These are phyloP conservation scores for Colletotrichum echinochloae DNA, from an alignment of 2,329 filamentous ascomycete species.

Conservation along the genomic window DNA sequence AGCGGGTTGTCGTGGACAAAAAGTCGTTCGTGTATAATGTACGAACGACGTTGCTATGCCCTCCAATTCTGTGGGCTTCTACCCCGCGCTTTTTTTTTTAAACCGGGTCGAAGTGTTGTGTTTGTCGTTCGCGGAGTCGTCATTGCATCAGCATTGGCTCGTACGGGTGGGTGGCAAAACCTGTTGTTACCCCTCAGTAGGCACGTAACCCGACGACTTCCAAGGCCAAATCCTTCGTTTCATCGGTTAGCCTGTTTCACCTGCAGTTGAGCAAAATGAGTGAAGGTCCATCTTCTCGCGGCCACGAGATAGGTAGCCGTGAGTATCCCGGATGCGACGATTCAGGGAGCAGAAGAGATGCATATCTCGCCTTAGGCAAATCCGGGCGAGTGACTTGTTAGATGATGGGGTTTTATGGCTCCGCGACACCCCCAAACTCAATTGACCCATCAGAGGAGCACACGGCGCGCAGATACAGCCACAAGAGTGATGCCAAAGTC, in stretches of 20 bases:
- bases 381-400: conserved; percentile 9
- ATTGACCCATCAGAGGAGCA: conserved; percentile 1
- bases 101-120: conserved; percentile 13
- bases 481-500: conserved; percentile 6
- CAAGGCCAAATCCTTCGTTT: conserved; percentile 22
- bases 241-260: conserved; percentile 32
- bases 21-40: conserved; percentile 17
- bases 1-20: conserved; percentile 11
- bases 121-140: conserved; percentile 17
- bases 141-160: conserved; percentile 25
- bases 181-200: conserved; percentile 24
- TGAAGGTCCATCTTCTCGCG: conserved; percentile 12
- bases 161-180: conserved; percentile 18
- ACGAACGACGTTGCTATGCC: conserved; percentile 29
- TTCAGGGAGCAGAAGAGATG: background rate
- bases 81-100: conserved; percentile 25
- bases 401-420: conserved; percentile 24
- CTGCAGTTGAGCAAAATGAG: conserved; percentile 18
- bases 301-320: conserved; percentile 9
- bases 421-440: conserved; percentile 12
- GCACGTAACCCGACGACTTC: conserved; percentile 9
- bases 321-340: conserved; percentile 5
- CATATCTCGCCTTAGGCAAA: background rate
- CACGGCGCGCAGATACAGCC: conserved; percentile 4
- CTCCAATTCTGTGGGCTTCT: conserved; percentile 21